Base-by-base conservation (phyloP, 805 yeast genomes). In the Soucietia sequanensis region DNA sequence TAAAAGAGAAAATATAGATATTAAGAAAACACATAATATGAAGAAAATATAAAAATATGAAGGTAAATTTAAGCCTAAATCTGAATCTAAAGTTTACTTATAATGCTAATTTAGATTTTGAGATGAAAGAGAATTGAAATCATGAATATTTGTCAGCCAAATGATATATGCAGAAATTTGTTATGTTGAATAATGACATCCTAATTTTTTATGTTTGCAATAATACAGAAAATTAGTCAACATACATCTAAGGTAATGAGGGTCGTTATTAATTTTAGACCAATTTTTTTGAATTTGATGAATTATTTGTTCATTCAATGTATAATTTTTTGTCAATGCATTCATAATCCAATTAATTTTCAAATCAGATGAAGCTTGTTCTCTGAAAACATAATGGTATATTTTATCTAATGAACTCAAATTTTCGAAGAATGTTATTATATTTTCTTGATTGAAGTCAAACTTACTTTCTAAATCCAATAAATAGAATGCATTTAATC, bases 291-390 rank as follows among this genome's bases (percentile, higher is more conserved):
- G 48, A 6, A 51, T 35, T 9, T 39, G 35, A 29, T 12, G 12
- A 35, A 34, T 15, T 8, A 36, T 21, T 3, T 15, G 26, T 15
- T 32, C 17, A 29, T 36, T 36, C 11, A 16, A 8, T 9, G 19
- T 10, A 15, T 6, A 15, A 18, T 35, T 31, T 23, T 40, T 47
- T 28, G 39, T 42, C 30, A 52, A 35, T 8, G 49, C 42, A 24
- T 41, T 45, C 33, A 52, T 37, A 3, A 50, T 39, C 57, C 57
- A 52, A 17, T 50, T 42, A 8, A 47, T 35, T 32, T 44, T 48
- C 27, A 48, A 27, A 11, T 48, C 48, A 19, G 35, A 31, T 6
- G 34, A 23, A 7, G 56, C 46, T 3, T 8, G 8, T 10, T 38
- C 47, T 27, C 42, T 37, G 34, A 50, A 52, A 1, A 49, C 30